Conservation (phyloP, 768 basidiomycete species). For the Boletales sp. region DNA sequence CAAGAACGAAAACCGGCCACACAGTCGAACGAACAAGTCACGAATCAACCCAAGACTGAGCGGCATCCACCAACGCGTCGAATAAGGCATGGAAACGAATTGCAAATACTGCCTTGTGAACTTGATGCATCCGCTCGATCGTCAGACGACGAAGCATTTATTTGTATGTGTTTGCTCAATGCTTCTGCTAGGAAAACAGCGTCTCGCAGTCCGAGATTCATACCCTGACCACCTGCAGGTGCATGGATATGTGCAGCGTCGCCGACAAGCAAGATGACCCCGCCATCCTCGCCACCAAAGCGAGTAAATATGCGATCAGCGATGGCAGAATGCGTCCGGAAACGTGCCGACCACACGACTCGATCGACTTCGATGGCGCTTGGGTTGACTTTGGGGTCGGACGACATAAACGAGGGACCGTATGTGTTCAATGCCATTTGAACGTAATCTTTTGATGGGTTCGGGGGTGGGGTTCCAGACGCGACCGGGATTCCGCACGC, state of each 20-base stretch:
- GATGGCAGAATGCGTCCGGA: slow-evolving; percentile 40
- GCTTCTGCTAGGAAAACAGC: slow-evolving; percentile 43
- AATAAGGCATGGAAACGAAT: not conserved
- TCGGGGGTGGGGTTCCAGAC: slow-evolving; percentile 31
- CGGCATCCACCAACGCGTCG: not conserved
- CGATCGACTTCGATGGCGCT: slow-evolving; percentile 29
- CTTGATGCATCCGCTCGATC: slow-evolving; percentile 1
- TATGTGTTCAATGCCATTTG: slow-evolving; percentile 38
- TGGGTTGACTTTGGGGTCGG: slow-evolving; percentile 32
- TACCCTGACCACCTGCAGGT: slow-evolving; percentile 50
- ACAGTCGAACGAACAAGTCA: slow-evolving; percentile 18
- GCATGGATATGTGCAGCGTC: slow-evolving; percentile 50
- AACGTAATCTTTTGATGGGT: slow-evolving; percentile 37
- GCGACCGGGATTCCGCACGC: slow-evolving; percentile 35
- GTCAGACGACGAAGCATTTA: slow-evolving; percentile 1
- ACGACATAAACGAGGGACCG: slow-evolving; percentile 32
- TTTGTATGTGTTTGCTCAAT: slow-evolving; percentile 32
- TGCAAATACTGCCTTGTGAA: not conserved
- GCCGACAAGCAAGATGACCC: slow-evolving; percentile 28
- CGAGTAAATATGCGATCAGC: slow-evolving; percentile 37
- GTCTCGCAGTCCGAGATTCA: slow-evolving; percentile 50
- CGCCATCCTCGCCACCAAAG: slow-evolving; percentile 13
- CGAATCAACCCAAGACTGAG: slow-evolving; percentile 22
- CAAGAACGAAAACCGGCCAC: slow-evolving; percentile 13
- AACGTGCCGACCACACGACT: slow-evolving; percentile 42